Conservation (phyloP, 805 yeast species). For the Ogataea angusta region DNA sequence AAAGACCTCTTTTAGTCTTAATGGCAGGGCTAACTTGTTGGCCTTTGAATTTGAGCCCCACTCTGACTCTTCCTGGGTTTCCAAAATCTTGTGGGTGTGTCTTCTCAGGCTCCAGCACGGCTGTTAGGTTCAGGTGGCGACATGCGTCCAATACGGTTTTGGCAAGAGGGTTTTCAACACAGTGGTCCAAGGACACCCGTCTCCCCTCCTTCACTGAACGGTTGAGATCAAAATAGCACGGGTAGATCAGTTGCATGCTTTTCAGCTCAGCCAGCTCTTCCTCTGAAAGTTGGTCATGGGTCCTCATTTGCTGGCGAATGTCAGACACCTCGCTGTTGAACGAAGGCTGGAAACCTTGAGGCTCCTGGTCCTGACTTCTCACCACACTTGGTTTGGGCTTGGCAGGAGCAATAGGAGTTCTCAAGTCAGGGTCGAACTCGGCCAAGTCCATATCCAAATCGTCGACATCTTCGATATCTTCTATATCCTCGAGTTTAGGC, state of each 20-base stretch:
- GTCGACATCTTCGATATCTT: constrained; percentile 81
- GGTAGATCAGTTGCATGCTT: constrained; percentile 74
- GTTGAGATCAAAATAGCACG: constrained; percentile 83
- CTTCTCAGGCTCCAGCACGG: constrained; percentile 73
- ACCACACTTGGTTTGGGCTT: constrained; percentile 56
- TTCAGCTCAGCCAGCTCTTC: constrained; percentile 64
- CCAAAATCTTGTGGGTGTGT: constrained; percentile 96
- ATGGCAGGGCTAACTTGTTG: constrained; percentile 33
- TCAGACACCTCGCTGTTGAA: constrained; percentile 10
- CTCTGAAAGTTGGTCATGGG: constrained; percentile 36
- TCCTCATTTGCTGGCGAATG: constrained; percentile 13
- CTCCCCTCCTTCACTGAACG: constrained; percentile 81
- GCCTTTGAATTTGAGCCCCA: constrained; percentile 54
- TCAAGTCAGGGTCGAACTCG: constrained; percentile 73
- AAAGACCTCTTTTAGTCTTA: constrained; percentile 62
- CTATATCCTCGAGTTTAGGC: constrained; percentile 73
- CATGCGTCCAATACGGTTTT: constrained; percentile 76
- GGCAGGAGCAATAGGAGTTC: constrained; percentile 68
- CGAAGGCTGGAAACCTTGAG: background rate
- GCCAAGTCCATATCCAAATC: constrained; percentile 92
- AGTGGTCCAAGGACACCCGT: constrained; percentile 62
- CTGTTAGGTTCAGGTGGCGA: constrained; percentile 24
- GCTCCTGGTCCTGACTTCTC: constrained; percentile 3
- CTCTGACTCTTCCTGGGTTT: constrained; percentile 93
- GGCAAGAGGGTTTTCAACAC: constrained; percentile 87